Evolutionary conservation across 495 filamentous ascomycete species (phyloP), one percentile per base, ranked within the genome.

Genomic region (Neurospora terricola): DNA sequence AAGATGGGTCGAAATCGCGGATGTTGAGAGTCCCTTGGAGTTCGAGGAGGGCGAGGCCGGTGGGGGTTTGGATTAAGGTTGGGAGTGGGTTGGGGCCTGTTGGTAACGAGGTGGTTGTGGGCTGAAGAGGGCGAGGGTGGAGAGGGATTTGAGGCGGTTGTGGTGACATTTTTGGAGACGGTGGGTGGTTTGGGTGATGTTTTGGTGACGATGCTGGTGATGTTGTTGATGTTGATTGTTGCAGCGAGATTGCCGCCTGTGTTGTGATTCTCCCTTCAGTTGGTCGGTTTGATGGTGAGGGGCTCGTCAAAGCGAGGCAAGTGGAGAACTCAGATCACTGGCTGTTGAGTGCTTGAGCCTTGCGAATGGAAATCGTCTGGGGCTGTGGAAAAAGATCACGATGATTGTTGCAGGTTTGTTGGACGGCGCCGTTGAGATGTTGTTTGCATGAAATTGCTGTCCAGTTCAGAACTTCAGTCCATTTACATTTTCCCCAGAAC

Each of bases 1-100:
- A 75, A 34, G 75, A 43, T 69, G 70, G 70, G 21, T 66, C 54
- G 48, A 72, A 70, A 6, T 71, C 71, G 11, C 90, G 89, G 11
- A 89, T 77, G 79, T 97, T 93, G 83, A 98, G 90, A 12, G 90
- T 93, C 48, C 93, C 94, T 83, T 98, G 94, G 21, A 98, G 87
- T 81, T 98, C 94, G 73, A 98, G 86, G 59, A 98, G 83, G n/a
- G 93, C 94, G 40, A 91, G 84, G 69, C 91, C 91, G 5, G 86
- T 81, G 36, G 94, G 94, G 5, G 94, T 97, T 75, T 93, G 92
- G n/a, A 98, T 89, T 74, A 97, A 84, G 4, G 86, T 81, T 9
- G 94, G 94, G n/a, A 97, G 88, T 2, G 93, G 80, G 90, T 92
- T 80, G 73, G 27, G 79, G 73, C 18, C 42, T 21, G 38, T 40